Conservation (phyloP, 2,329 filamentous ascomycete genomes). For the Scedosporium dehoogii region DNA sequence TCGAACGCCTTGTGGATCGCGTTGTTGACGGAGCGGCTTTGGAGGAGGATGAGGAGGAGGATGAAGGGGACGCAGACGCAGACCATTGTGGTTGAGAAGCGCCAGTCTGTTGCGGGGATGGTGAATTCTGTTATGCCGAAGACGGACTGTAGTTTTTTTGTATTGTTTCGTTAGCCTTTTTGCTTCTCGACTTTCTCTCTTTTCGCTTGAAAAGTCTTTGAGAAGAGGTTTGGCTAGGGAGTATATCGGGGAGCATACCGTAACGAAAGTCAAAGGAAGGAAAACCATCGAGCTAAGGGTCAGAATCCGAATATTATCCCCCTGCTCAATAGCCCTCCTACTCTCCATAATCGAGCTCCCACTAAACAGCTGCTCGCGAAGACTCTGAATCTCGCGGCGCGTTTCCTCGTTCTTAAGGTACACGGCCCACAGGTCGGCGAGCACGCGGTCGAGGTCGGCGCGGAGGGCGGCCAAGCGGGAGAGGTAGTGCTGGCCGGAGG, state of each 20-base stretch:
- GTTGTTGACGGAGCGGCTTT: constrained; percentile 27
- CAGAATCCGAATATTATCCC: constrained; percentile 50
- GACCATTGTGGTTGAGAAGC: constrained; percentile 50
- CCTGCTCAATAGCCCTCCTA: constrained; percentile 51
- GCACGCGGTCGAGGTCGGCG: constrained; percentile 39
- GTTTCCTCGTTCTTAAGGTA: constrained; percentile 42
- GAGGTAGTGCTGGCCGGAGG: constrained; percentile 36
- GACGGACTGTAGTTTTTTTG: too few species aligned
- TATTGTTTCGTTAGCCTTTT: too few species aligned
- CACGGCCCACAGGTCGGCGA: constrained; percentile 36
- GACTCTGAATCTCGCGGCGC: constrained; percentile 42
- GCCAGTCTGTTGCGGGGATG: constrained; percentile 31
- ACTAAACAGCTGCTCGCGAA: constrained; percentile 53
- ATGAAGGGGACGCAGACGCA: constrained; percentile 47
- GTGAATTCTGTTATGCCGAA: constrained; percentile 42
- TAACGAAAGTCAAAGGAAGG: constrained; percentile 51
- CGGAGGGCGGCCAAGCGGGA: constrained; percentile 35
- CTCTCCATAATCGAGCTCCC: constrained; percentile 54
- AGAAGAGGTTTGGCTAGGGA: background rate
- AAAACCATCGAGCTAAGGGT: constrained; percentile 54
- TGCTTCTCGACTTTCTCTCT: too few species aligned
- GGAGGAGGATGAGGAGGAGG: constrained; percentile 33
- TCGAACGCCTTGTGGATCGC: background rate
- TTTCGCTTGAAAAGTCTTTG: too few species aligned
- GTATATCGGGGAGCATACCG: constrained; percentile 21